Conservation (phyloP, 1,284 basidiomycete species). For the Vanrija humicola region DNA sequence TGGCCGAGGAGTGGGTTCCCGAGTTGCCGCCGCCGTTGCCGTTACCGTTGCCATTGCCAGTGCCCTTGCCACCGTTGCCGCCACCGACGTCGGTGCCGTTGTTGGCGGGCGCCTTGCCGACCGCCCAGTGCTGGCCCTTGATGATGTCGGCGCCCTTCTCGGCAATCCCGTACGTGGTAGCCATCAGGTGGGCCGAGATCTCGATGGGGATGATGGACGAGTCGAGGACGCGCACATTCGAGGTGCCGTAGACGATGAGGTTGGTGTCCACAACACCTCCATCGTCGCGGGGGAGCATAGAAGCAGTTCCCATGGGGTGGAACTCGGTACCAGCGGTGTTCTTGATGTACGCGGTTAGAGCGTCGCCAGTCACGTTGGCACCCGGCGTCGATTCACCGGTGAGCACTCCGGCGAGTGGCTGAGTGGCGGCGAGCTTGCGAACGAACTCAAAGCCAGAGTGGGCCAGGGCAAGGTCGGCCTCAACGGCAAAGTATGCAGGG, state of each 20-base stretch:
- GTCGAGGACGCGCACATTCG: constrained; percentile 52
- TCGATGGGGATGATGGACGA: constrained; percentile 51
- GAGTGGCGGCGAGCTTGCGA: constrained; percentile 31
- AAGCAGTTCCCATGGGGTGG: constrained; percentile 61
- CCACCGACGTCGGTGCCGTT: neutral
- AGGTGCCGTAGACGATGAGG: constrained; percentile 60
- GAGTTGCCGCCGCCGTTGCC: too few relatives aligned
- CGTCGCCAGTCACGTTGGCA: constrained; percentile 17
- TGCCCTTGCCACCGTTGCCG: constrained; percentile 16
- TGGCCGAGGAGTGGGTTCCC: too few relatives aligned
- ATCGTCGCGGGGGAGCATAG: constrained; percentile 59
- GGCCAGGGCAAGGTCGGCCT: constrained; percentile 42
- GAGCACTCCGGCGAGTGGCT: constrained; percentile 32
- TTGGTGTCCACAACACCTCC: constrained; percentile 65
- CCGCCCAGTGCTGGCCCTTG: constrained; percentile 44
- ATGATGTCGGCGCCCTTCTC: constrained; percentile 64
- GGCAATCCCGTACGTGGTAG: constrained; percentile 62
- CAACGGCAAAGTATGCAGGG: constrained; percentile 57
- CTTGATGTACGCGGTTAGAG: constrained; percentile 40
- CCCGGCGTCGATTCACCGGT: constrained; percentile 29
- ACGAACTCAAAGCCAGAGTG: constrained; percentile 31
- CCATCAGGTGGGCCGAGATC: constrained; percentile 48
- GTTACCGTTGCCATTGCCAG: neutral
- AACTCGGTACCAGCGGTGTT: constrained; percentile 47
- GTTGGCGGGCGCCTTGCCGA: constrained; percentile 5